Percentiles rank a stretch among this genome's conserved stretches.
phyloP scores from a whole-genome alignment of 192 early-diverging fungal genomes.

The Lobosporangium transversale region DNA sequence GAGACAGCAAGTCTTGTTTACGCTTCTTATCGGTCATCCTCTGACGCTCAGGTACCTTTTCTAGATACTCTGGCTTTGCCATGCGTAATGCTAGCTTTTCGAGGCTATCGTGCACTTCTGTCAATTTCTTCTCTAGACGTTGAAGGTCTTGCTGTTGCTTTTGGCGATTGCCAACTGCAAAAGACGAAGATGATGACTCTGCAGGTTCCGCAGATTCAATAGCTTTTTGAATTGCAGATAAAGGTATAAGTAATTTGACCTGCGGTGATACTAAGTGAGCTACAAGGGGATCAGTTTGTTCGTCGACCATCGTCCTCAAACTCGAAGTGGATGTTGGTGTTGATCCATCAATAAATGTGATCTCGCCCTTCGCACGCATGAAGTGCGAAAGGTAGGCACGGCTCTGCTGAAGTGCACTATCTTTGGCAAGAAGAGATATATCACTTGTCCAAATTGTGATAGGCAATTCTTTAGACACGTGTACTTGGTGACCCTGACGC shows the following conservation, averaged over 20 bases:
- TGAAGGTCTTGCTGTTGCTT: slow-evolving; percentile 38
- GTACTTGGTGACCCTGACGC: slow-evolving; percentile 62
- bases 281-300: slow-evolving; percentile 6
- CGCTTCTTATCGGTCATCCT: slow-evolving; percentile 12
- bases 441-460: slow-evolving; percentile 59
- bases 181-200: background rate
- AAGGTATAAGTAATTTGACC: slow-evolving; percentile 31
- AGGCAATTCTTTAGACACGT: slow-evolving; percentile 53
- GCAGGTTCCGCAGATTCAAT: slow-evolving; percentile 12
- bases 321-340: background rate
- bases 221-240: slow-evolving; percentile 31
- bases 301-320: too few relatives aligned
- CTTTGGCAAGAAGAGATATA: slow-evolving; percentile 18
- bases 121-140: slow-evolving; percentile 28
- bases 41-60: slow-evolving; percentile 27
- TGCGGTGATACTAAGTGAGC: slow-evolving; percentile 19
- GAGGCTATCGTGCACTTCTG: slow-evolving; percentile 4
- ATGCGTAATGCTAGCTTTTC: slow-evolving; percentile 26
- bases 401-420: slow-evolving; percentile 39
- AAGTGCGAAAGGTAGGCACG: slow-evolving; percentile 21
- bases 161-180: background rate
- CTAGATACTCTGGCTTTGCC: slow-evolving; percentile 20
- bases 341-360: slow-evolving; percentile 21
- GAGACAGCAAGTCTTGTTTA: slow-evolving; percentile 19
- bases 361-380: slow-evolving; percentile 21